A percentile compares a stretch with the other conserved stretches of the same genome.
Conservation (phyloP, 2,329 filamentous ascomycete genomes). For the Hypoxylon sp. region DNA sequence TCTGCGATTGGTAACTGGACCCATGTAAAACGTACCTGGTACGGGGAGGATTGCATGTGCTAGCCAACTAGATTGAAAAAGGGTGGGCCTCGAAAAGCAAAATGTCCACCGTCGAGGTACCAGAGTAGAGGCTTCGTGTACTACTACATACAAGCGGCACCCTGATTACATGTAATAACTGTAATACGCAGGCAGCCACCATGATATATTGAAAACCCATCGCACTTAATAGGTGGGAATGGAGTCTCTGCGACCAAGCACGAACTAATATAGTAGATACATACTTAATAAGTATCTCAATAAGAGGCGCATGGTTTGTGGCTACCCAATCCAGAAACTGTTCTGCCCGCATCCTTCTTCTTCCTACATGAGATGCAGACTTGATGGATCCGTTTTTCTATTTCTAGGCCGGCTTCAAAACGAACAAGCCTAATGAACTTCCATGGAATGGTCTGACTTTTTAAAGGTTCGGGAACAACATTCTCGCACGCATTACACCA, state of each 20-base stretch:
- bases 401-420: slow-evolving; percentile 22
- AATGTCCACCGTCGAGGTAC: not conserved
- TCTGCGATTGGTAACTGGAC: not conserved
- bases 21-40: slow-evolving; percentile 28
- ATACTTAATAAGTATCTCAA: slow-evolving; percentile 9
- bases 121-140: slow-evolving; percentile 7
- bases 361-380: slow-evolving; percentile 23
- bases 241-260: slow-evolving; percentile 1
- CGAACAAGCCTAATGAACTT: slow-evolving; percentile 20
- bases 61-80: slow-evolving; percentile 9
- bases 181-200: slow-evolving; percentile 20
- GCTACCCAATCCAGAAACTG: slow-evolving; percentile 25
- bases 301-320: slow-evolving; percentile 29
- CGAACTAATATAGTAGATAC: not conserved
- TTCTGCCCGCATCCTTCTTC: slow-evolving; percentile 37
- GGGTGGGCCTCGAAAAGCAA: slow-evolving; percentile 30
- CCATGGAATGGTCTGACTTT: slow-evolving; percentile 29
- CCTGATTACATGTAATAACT: slow-evolving; percentile 1
- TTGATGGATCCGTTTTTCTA: slow-evolving; percentile 34
- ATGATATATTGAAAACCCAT: slow-evolving; percentile 14
- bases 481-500: slow-evolving; percentile 25
- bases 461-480: slow-evolving; percentile 16
- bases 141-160: not conserved
- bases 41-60: slow-evolving; percentile 33
- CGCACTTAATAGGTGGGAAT: slow-evolving; percentile 14